Evolutionary conservation across 2,329 filamentous ascomycete species (phyloP).

Genomic region (Onygenales sp.): DNA sequence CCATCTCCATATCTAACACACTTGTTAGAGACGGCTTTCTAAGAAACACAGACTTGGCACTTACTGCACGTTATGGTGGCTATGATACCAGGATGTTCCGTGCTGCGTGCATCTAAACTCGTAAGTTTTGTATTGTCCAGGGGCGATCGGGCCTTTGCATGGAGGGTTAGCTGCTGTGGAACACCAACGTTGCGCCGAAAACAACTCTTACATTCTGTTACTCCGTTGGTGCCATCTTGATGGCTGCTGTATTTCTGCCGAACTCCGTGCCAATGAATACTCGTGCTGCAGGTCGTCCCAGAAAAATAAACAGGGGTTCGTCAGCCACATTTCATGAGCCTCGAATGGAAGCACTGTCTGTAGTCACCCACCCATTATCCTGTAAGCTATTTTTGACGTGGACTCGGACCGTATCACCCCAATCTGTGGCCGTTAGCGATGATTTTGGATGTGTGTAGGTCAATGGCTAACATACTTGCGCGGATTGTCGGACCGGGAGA

Average conservation of each 20-base stretch:
- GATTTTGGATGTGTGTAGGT: not conserved
- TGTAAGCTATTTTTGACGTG: conserved; percentile 46
- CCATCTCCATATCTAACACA: conserved; percentile 31
- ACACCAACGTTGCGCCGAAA: conserved; percentile 10
- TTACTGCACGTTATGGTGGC: conserved; percentile 38
- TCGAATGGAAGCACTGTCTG: not conserved
- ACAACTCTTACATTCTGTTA: conserved; percentile 31
- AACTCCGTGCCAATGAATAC: conserved; percentile 56
- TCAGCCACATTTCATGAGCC: not conserved
- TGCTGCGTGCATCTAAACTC: conserved; percentile 47
- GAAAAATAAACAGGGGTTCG: not conserved
- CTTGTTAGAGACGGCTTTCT: not conserved
- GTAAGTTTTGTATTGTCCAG: conserved; percentile 47
- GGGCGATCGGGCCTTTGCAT: conserved; percentile 44
- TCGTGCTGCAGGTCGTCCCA: conserved; percentile 28
- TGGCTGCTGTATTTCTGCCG: conserved; percentile 46
- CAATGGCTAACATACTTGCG: conserved; percentile 27
- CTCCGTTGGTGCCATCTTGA: conserved; percentile 48
- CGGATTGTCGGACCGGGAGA: conserved; percentile 59
- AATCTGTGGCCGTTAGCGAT: conserved; percentile 27
- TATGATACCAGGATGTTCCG: conserved; percentile 53
- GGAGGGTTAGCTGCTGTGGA: conserved; percentile 13
- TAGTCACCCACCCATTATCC: conserved; percentile 37
- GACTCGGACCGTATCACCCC: conserved; percentile 48
- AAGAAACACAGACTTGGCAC: not conserved